Conservation (phyloP, 2,329 filamentous ascomycete species). For the Laburnicola sp. region DNA sequence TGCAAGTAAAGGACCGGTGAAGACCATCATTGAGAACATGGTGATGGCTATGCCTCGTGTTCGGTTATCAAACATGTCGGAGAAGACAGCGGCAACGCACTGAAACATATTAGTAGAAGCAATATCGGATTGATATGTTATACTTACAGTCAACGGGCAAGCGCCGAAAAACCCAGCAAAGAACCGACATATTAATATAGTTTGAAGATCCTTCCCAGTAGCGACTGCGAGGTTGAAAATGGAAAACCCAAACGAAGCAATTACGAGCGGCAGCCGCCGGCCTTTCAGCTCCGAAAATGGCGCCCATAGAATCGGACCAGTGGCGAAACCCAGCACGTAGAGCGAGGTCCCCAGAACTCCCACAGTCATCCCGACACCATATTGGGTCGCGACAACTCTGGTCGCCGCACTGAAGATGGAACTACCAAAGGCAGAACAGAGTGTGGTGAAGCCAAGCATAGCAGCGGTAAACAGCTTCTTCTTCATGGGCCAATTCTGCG, state of each 20-base stretch:
- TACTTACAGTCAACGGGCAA: conserved; percentile 54
- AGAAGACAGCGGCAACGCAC: conserved; percentile 60
- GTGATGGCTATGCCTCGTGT: conserved; percentile 49
- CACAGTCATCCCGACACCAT: conserved; percentile 33
- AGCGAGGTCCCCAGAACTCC: conserved; percentile 40
- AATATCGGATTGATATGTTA: no score
- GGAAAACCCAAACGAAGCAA: conserved; percentile 55
- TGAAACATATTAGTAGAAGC: no score
- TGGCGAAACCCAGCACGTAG: conserved; percentile 44
- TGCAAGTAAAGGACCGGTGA: conserved; percentile 56
- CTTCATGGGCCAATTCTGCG: conserved; percentile 81
- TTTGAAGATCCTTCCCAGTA: conserved; percentile 57
- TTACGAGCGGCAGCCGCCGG: conserved; percentile 53
- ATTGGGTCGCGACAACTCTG: conserved; percentile 31
- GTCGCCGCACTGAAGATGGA: conserved; percentile 49
- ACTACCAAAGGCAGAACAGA: conserved; percentile 68
- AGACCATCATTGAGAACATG: conserved; percentile 54
- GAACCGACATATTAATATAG: conserved; percentile 57
- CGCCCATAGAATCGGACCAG: conserved; percentile 48
- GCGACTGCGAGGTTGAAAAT: conserved; percentile 56
- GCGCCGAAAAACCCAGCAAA: conserved; percentile 59
- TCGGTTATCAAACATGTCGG: conserved; percentile 59
- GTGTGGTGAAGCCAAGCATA: conserved; percentile 73
- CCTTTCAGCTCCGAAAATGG: conserved; percentile 58
- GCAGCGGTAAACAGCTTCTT: conserved; percentile 73